These are phyloP conservation scores for Cryptosporidium tyzzeri DNA, from an alignment of 169 alveolate species.

Conservation along the genomic window DNA sequence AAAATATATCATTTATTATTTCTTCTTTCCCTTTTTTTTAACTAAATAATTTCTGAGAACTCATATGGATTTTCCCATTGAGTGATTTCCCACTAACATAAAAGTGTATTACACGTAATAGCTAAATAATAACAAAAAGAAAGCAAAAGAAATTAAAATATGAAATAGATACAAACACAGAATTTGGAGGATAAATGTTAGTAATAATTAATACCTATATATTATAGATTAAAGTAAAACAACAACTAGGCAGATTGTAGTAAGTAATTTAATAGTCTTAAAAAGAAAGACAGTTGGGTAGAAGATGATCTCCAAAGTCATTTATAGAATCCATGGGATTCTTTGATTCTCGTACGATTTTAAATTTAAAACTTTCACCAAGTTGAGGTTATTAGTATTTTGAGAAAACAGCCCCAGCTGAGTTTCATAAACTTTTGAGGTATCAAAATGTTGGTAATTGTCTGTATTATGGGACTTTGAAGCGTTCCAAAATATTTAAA, in stretches of 20 bases:
- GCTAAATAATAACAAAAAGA: background rate
- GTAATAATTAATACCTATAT: conserved; percentile 61
- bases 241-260: background rate
- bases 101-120: background rate
- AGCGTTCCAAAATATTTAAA: background rate
- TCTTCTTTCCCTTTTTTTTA: no score
- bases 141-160: background rate
- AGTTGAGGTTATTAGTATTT: background rate
- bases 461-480: background rate
- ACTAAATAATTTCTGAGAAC: no score
- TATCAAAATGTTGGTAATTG: background rate
- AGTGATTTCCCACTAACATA: background rate
- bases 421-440: background rate
- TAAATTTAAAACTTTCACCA: background rate
- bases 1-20: no score
- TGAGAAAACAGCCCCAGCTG: background rate
- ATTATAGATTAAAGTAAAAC: conserved; percentile 37
- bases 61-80: no score
- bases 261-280: background rate
- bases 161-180: background rate
- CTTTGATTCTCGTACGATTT: background rate
- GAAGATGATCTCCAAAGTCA: background rate
- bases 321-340: background rate
- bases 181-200: background rate
- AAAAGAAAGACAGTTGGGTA: background rate